Percentiles rank a stretch among this genome's conserved stretches.
These are phyloP conservation scores for Epichloe glyceriae DNA, from an alignment of 2,329 filamentous ascomycete genomes.

Conservation along the genomic window DNA sequence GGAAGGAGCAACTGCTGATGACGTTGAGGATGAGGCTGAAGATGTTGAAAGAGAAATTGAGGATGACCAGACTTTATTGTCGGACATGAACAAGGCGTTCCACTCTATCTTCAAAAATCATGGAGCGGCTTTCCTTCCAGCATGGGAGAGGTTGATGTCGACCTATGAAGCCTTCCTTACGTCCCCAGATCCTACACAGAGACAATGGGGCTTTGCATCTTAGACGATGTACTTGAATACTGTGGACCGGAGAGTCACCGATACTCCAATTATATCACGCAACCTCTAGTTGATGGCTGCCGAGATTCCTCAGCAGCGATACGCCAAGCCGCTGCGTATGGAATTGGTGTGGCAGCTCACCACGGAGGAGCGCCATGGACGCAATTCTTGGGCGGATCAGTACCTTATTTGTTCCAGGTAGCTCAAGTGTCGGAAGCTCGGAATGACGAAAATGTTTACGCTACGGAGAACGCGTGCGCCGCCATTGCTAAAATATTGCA, in stretches of 20 bases:
- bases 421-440: conserved; percentile 70
- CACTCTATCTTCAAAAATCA: conserved; percentile 99
- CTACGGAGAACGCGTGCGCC: conserved; percentile 93
- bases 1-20: conserved; percentile 59
- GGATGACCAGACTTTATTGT: conserved; percentile 90
- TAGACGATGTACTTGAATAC: conserved; percentile 96
- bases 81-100: conserved; percentile 99
- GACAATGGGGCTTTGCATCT: conserved; percentile 98
- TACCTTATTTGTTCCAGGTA: conserved; percentile 75
- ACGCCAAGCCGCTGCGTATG: conserved; percentile 89
- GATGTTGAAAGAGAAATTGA: conserved; percentile 85
- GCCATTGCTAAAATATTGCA: conserved; percentile 95
- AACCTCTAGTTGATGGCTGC: conserved; percentile 77
- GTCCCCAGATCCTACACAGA: conserved; percentile 73
- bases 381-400: conserved; percentile 67
- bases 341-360: conserved; percentile 88
- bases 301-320: conserved; percentile 79
- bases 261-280: conserved; percentile 75
- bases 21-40: conserved; percentile 81
- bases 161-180: conserved; percentile 80
- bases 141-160: conserved; percentile 74
- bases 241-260: conserved; percentile 79
- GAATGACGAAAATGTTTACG: conserved; percentile 87
- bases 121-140: conserved; percentile 65
- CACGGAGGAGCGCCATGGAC: conserved; percentile 81